These are phyloP conservation scores for Usnea hakonensis DNA, from an alignment of 495 filamentous ascomycete species.

Conservation along the genomic window DNA sequence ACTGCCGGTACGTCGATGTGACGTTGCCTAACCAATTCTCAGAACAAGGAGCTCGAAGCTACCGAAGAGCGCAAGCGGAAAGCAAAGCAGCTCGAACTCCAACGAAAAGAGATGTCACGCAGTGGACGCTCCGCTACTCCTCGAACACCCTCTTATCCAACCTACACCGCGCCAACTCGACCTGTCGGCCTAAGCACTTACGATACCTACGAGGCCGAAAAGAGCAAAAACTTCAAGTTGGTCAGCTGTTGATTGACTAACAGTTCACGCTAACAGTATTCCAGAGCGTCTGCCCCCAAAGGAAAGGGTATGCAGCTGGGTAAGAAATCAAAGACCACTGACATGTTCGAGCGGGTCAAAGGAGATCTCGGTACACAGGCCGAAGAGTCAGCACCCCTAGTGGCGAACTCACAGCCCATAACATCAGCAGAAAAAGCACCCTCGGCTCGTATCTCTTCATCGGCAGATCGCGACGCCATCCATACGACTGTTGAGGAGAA, in stretches of 20 bases:
- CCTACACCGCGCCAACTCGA: slow-evolving; percentile 75
- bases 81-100: slow-evolving; percentile 95
- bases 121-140: slow-evolving; percentile 49
- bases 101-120: slow-evolving; percentile 82
- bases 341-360: slow-evolving; percentile 94
- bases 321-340: slow-evolving; percentile 93
- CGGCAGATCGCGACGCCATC: slow-evolving; percentile 67
- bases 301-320: slow-evolving; percentile 98
- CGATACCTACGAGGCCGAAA: slow-evolving; percentile 90
- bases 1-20: not conserved
- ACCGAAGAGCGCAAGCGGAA: slow-evolving; percentile 96
- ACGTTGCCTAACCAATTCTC: slow-evolving; percentile 23
- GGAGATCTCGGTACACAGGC: slow-evolving; percentile 73
- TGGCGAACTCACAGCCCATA: slow-evolving; percentile 54
- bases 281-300: slow-evolving; percentile 59
- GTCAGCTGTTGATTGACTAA: slow-evolving; percentile 19
- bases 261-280: slow-evolving; percentile 15
- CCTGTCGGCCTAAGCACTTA: slow-evolving; percentile 71
- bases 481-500: slow-evolving; percentile 80
- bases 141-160: slow-evolving; percentile 73
- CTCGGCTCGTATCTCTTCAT: slow-evolving; percentile 54
- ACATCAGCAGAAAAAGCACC: slow-evolving; percentile 48
- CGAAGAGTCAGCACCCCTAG: slow-evolving; percentile 69
- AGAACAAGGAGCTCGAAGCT: slow-evolving; percentile 98
- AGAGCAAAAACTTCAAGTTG: slow-evolving; percentile 81